phyloP scores from a whole-genome alignment of 140 eudicot species.

The Bidens hawaiensis region DNA sequence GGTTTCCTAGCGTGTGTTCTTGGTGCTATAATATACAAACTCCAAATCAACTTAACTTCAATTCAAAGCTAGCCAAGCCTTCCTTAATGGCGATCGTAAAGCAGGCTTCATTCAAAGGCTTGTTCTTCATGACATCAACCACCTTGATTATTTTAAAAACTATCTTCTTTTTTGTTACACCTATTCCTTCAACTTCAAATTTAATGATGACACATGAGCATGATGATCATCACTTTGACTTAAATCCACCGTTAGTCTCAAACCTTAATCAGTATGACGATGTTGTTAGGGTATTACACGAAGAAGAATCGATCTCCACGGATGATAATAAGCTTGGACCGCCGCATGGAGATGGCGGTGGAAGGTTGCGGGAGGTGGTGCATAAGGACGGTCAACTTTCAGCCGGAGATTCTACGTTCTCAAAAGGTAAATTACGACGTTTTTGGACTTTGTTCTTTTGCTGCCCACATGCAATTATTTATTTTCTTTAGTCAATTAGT shows the following conservation, averaged over 20 bases:
- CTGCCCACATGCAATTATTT: conserved; percentile 10
- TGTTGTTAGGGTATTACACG: conserved; percentile 19
- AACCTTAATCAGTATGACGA: conserved; percentile 16
- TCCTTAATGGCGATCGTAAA: conserved; percentile 9
- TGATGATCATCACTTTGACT: conserved; percentile 7
- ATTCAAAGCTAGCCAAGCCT: conserved; percentile 11
- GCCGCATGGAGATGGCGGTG: conserved; percentile 1
- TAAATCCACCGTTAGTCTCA: conserved; percentile 15
- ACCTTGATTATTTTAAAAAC: conserved; percentile 28
- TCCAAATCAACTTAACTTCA: neutral
- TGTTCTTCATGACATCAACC: conserved; percentile 39
- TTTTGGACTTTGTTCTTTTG: neutral
- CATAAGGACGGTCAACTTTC: conserved; percentile 21
- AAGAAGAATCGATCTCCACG: neutral
- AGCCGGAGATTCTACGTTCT: conserved; percentile 17
- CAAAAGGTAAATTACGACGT: conserved; percentile 27
- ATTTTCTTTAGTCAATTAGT: neutral
- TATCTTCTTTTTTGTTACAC: conserved; percentile 28
- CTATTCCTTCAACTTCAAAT: conserved; percentile 34
- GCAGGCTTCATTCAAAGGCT: conserved; percentile 30
- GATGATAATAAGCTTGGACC: neutral
- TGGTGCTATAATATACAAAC: too few relatives aligned
- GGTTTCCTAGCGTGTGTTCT: too few relatives aligned
- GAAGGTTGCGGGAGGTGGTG: neutral
- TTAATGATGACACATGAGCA: conserved; percentile 12